Evolutionary conservation across 73 alveolate genomes (phyloP), one percentile per base, ranked within the genome.

Genomic region (Diophrys appendiculata): DNA sequence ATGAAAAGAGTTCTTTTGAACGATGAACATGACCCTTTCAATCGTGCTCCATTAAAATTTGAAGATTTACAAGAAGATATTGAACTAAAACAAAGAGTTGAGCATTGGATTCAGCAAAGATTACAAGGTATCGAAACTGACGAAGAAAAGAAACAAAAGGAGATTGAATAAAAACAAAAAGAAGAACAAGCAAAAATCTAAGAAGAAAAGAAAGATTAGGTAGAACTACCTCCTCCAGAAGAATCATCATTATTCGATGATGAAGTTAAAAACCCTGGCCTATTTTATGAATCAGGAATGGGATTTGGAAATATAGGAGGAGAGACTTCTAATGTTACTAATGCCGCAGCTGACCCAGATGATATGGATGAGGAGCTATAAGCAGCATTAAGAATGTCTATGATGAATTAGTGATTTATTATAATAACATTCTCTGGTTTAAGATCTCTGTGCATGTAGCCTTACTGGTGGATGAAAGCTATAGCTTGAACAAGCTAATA

Each of bases 11-110:
- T 80, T 24, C 78, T 92, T 3, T 73, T 90, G 8, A 67, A 67
- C 43, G 88, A 86, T 86, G 90, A 86, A 29, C 88, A 86, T 55
- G 93, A 86, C 80, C 93, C 93, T 29, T 86, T 86, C 69, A 86
- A 79, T 52, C 53, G 93, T 65, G 89, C 90, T 2, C 93, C 93
- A 2, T 71, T 86, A 26, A 86, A 78, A 29, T 31, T 65, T 3
- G 77, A 56, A 14, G 77, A 86, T 33, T 54, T 86, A 0, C 64
- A 54, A 29, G 90, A 78, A 27, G 82, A 77, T 67, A 54, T 31
- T 54, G 88, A 55, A 25, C 72, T 75, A 1, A 68, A 33, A 53
- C 52, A 32, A 25, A 53, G 89, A 29, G 72, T 76, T 18, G 74
- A 71, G 68, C 52, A 31, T 8, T 76, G 86, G 83, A 34, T 64